Evolutionary conservation across 1,284 basidiomycete genomes (phyloP), one percentile per base, ranked within the genome.

Genomic region (Coniferiporia sulphurascens): DNA sequence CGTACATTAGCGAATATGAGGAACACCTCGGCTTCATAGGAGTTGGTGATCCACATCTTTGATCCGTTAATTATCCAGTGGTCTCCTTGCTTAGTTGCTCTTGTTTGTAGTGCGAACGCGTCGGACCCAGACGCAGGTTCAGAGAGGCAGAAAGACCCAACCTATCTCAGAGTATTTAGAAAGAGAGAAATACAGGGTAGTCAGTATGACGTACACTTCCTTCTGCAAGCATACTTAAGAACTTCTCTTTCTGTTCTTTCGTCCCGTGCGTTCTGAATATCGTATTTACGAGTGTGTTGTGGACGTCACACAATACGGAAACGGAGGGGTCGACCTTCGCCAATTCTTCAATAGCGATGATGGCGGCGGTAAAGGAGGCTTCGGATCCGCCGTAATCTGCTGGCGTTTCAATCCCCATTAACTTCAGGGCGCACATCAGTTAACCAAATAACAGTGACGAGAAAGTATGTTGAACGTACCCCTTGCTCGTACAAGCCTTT

Each of bases 21-120:
- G 78, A 91, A 92, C 63, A 98, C 84, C 58, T 95, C 95, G 4
- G 97, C 97, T 74, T 99, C 96, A 63, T 87, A 86, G 6, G 93
- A 95, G 79, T 99, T 99, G 51, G 97, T 98, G 69, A 99, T 99
- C 96, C 96, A 99, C 95, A 98, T 96, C 81, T 99, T 99, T 65
- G 91, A 92, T 41, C 96, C 96, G 68, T 95, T 96, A 63, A 98
- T 73, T 35, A 93, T 78, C 81, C 89, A 98, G 65, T 91, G 74
- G 68, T 88, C 84, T 21, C 87, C 87, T 62, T 93, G 90, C 72
- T 91, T 93, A 73, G 82, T 89, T 38, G 95, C 93, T 12, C 89
- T 89, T 1, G 97, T 96, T 73, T 97, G 93, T 56, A 99, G 80
- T 0, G 95, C 95, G 70, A 99, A 99, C 0, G 96, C 96, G 71